phyloP scores from a whole-genome alignment of 192 early-diverging fungal species.

The Coemansia sp. region DNA sequence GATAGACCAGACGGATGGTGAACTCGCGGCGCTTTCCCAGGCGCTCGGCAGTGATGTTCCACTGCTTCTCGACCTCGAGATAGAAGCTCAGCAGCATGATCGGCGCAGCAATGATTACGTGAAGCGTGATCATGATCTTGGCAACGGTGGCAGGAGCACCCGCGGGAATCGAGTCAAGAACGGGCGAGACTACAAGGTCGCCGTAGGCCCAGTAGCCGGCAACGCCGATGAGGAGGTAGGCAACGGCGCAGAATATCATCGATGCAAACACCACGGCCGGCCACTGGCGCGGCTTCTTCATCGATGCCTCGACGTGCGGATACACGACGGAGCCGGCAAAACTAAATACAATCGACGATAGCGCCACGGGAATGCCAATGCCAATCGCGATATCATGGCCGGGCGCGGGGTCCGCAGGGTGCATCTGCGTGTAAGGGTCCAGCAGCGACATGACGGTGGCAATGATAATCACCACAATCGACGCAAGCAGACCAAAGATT shows the following conservation, averaged over 20 bases:
- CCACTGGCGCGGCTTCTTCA: constrained; percentile 72
- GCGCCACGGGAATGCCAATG: constrained; percentile 59
- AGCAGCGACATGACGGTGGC: constrained; percentile 57
- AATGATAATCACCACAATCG: constrained; percentile 67
- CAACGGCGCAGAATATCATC: constrained; percentile 60
- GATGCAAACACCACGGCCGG: constrained; percentile 59
- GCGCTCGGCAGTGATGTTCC: constrained; percentile 51
- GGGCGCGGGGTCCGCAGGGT: constrained; percentile 21
- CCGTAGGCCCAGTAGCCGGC: constrained; percentile 77
- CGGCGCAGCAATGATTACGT: constrained; percentile 78
- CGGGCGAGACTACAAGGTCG: constrained; percentile 60
- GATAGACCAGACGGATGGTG: constrained; percentile 54
- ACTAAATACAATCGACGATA: constrained; percentile 74
- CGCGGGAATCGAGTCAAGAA: constrained; percentile 64
- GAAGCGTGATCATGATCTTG: constrained; percentile 72
- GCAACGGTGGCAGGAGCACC: constrained; percentile 61
- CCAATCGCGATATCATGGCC: constrained; percentile 37
- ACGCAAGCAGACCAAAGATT: constrained; percentile 68
- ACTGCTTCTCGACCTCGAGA: constrained; percentile 62
- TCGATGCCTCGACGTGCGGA: constrained; percentile 73
- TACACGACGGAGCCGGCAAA: constrained; percentile 78
- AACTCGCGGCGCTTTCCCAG: constrained; percentile 56
- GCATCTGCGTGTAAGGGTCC: constrained; percentile 38
- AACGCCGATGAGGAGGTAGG: constrained; percentile 69
- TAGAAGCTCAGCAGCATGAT: constrained; percentile 73